phyloP scores from a whole-genome alignment of 495 filamentous ascomycete genomes.

The Hyaloscypha bicolor region DNA sequence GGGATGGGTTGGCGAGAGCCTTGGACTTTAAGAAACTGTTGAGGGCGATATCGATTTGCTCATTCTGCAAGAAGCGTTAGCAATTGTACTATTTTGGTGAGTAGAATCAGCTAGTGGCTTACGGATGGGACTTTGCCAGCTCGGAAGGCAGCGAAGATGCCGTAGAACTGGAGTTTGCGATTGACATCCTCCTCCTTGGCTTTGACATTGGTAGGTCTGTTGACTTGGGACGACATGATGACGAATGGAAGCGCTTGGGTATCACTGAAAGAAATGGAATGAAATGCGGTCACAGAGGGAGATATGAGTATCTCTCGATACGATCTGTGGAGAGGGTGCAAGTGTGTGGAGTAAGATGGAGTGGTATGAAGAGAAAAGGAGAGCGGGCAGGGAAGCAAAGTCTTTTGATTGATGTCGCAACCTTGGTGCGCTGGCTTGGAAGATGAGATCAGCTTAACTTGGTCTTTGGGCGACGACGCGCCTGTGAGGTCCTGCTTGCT shows the following conservation, averaged over 20 bases:
- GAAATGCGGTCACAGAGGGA: neutral
- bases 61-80: constrained; percentile 52
- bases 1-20: constrained; percentile 68
- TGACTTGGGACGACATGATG: constrained; percentile 45
- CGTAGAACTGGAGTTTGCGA: constrained; percentile 91
- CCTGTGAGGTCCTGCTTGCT: neutral
- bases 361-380: constrained; percentile 1
- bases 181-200: constrained; percentile 70
- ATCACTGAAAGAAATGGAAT: constrained; percentile 24
- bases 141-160: constrained; percentile 86
- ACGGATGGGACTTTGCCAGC: constrained; percentile 91
- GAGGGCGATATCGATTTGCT: constrained; percentile 92
- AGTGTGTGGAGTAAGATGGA: neutral
- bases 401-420: neutral
- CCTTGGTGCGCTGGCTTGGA: neutral
- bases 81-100: constrained; percentile 1
- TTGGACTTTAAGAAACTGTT: constrained; percentile 77
- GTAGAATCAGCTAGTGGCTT: constrained; percentile 37
- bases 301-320: neutral
- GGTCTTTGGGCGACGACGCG: neutral
- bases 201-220: constrained; percentile 65
- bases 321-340: neutral
- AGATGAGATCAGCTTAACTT: neutral
- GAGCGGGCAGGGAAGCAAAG: neutral
- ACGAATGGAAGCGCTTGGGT: constrained; percentile 18